phyloP scores from a whole-genome alignment of 257 asterid genomes.

The Euphrasia confusa region DNA sequence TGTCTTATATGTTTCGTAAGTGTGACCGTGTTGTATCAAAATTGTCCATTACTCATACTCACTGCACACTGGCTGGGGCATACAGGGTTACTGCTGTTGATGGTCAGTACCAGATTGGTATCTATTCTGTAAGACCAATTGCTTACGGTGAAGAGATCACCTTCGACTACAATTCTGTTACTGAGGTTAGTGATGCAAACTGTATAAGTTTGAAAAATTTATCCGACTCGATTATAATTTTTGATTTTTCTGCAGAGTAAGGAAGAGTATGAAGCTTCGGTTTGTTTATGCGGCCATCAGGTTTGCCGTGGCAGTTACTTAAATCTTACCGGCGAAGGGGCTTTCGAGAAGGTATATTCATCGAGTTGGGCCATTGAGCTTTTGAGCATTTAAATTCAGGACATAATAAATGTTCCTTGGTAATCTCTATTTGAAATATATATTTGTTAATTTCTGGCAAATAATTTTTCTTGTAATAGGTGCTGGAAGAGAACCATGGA shows the following conservation, averaged over 20 bases:
- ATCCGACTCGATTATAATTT: conserved; percentile 16
- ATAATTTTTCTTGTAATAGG: conserved; percentile 37
- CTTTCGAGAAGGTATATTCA: conserved; percentile 71
- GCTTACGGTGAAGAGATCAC: conserved; percentile 96
- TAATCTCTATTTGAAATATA: not conserved
- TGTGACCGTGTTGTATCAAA: not conserved
- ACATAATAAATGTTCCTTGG: not conserved
- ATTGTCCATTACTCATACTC: conserved; percentile 18
- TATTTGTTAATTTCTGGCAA: conserved; percentile 6
- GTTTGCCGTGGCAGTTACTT: conserved; percentile 99
- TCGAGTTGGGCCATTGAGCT: conserved; percentile 17
- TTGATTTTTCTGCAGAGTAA: conserved; percentile 65
- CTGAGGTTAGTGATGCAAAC: conserved; percentile 66
- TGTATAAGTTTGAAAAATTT: conserved; percentile 10
- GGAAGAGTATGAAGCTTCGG: conserved; percentile 99
- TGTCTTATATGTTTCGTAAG: conserved; percentile 9
- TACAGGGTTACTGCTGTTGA: conserved; percentile 97
- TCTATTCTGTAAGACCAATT: conserved; percentile 84
- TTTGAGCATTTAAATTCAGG: conserved; percentile 11
- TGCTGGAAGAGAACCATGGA: conserved; percentile 82
- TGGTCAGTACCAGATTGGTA: conserved; percentile 99
- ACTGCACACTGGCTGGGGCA: conserved; percentile 19
- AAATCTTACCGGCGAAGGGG: conserved; percentile 95
- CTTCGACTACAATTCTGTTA: conserved; percentile 94
- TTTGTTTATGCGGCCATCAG: conserved; percentile 95